A percentile compares a stretch with the other conserved stretches of the same genome.
Evolutionary conservation across 495 filamentous ascomycete genomes (phyloP).

Genomic region (Paragyromitra xinjiangensis): DNA sequence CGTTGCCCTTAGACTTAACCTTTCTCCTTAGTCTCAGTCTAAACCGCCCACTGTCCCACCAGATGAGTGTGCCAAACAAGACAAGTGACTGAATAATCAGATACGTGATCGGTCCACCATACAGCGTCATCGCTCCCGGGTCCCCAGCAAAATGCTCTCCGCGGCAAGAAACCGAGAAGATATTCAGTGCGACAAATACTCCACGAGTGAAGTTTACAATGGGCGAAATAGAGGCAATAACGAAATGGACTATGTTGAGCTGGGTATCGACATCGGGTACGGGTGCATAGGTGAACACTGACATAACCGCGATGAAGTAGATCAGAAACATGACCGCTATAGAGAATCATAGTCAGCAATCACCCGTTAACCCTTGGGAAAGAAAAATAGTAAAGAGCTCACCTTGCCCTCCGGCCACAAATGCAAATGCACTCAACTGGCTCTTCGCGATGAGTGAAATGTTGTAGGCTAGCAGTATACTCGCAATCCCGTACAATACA

Average conservation of each 20-base stretch:
- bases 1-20: slow-evolving; percentile 59
- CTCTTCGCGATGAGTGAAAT: slow-evolving; percentile 74
- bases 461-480: slow-evolving; percentile 75
- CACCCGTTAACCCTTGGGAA: slow-evolving; percentile 67
- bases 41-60: slow-evolving; percentile 72
- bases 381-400: slow-evolving; percentile 69
- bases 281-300: slow-evolving; percentile 72
- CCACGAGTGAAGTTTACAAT: slow-evolving; percentile 73
- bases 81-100: slow-evolving; percentile 73
- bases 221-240: slow-evolving; percentile 73
- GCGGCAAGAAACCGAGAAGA: slow-evolving; percentile 77
- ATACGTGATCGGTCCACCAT: slow-evolving; percentile 81
- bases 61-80: slow-evolving; percentile 73
- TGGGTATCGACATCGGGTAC: slow-evolving; percentile 67
- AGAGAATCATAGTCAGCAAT: slow-evolving; percentile 5
- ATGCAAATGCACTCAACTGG: slow-evolving; percentile 77
- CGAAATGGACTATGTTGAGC: slow-evolving; percentile 72
- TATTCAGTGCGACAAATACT: slow-evolving; percentile 77
- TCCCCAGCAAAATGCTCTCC: slow-evolving; percentile 69
- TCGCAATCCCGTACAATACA: slow-evolving; percentile 76
- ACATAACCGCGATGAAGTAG: slow-evolving; percentile 78
- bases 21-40: slow-evolving; percentile 61
- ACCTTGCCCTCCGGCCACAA: slow-evolving; percentile 76
- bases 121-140: slow-evolving; percentile 74
- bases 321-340: slow-evolving; percentile 73